A percentile compares a stretch with the other conserved stretches of the same genome.
Conservation (phyloP, 345 rosid genomes). For the Punica granatum region DNA sequence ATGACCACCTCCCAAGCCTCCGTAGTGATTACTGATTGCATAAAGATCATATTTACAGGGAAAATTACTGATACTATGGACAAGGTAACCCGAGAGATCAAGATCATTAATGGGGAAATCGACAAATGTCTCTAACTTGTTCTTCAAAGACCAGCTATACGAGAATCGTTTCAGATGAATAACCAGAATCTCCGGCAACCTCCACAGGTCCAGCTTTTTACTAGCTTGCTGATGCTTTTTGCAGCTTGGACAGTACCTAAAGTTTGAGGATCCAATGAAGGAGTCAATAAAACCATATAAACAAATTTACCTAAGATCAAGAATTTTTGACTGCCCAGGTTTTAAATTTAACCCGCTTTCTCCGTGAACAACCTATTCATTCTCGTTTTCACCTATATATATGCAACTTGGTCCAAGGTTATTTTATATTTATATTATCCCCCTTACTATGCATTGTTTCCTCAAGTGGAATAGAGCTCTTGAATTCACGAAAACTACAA, state of each 20-base stretch:
- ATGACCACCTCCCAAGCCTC: constrained; percentile 74
- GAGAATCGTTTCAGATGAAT: constrained; percentile 69
- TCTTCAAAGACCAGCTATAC: constrained; percentile 42
- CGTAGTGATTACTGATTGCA: constrained; percentile 59
- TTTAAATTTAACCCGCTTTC: neutral
- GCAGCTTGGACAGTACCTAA: constrained; percentile 65
- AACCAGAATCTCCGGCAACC: constrained; percentile 58
- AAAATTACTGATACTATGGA: constrained; percentile 22
- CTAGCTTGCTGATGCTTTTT: constrained; percentile 54
- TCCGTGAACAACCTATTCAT: neutral
- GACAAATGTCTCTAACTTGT: constrained; percentile 59
- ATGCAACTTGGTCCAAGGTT: neutral
- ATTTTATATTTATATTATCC: neutral
- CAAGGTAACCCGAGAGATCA: constrained; percentile 47
- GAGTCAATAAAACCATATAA: neutral
- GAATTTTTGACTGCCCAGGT: no score
- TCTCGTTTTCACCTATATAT: neutral
- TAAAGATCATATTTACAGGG: constrained; percentile 37
- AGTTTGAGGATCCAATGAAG: neutral
- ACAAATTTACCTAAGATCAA: no score
- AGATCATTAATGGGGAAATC: constrained; percentile 59
- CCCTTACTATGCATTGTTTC: neutral
- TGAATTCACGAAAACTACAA: neutral
- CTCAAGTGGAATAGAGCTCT: neutral
- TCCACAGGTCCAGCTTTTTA: constrained; percentile 72